Conservation (phyloP, 2,329 filamentous ascomycete genomes). For the Aspergillus thermomutatus region DNA sequence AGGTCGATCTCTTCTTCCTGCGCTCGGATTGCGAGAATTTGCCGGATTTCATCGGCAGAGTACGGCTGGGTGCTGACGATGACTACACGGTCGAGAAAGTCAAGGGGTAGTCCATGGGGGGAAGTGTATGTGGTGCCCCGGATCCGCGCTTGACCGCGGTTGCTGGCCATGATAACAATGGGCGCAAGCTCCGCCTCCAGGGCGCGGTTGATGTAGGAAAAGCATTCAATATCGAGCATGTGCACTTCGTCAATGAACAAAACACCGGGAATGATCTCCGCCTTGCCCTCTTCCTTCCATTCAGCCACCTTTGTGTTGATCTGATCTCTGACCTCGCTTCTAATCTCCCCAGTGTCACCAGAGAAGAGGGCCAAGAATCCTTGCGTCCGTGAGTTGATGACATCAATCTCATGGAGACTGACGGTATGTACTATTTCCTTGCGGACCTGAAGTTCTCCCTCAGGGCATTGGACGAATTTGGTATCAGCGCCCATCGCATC, state of each 20-base stretch:
- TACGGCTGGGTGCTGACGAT: conserved; percentile 95
- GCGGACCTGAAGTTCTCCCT: conserved; percentile 94
- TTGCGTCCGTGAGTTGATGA: conserved; percentile 98
- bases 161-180: conserved; percentile 99
- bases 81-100: conserved; percentile 92
- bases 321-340: conserved; percentile 94
- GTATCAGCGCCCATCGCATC: conserved; percentile 98
- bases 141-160: conserved; percentile 86
- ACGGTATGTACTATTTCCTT: conserved; percentile 98
- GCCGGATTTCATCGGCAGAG: conserved; percentile 75
- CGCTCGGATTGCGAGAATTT: conserved; percentile 88
- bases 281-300: conserved; percentile 99
- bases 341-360: conserved; percentile 95
- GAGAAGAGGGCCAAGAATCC: conserved; percentile 97
- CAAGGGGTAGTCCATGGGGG: conserved; percentile 88
- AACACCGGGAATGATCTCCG: conserved; percentile 94
- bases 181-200: conserved; percentile 92
- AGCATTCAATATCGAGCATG: conserved; percentile 99
- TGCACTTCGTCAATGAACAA: conserved; percentile 99
- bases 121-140: conserved; percentile 90
- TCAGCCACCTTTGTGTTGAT: conserved; percentile 99
- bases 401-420: conserved; percentile 95
- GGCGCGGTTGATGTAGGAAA: conserved; percentile 96
- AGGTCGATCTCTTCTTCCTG: conserved; percentile 95
- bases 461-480: conserved; percentile 95